These are phyloP conservation scores for Stylosanthes scabra DNA, from an alignment of 331 rosid genomes.

Conservation along the genomic window DNA sequence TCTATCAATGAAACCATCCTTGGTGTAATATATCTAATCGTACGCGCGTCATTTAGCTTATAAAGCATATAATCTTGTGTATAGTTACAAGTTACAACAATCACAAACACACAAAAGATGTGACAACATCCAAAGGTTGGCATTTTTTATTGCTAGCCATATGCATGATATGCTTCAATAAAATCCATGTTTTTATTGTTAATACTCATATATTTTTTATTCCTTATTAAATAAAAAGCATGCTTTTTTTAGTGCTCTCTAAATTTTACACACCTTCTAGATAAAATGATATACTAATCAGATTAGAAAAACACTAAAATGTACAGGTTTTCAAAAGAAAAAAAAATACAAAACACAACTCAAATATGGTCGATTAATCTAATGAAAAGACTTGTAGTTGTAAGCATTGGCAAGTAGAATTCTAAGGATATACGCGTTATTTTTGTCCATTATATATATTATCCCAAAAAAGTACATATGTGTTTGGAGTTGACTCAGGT, in stretches of 20 bases:
- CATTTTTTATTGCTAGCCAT: background rate
- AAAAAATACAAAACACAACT: background rate
- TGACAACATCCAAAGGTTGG: background rate
- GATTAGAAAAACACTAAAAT: background rate
- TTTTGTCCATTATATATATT: background rate
- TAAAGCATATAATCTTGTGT: background rate
- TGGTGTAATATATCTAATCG: too few species aligned
- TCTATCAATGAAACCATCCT: too few species aligned
- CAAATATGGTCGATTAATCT: conserved; percentile 6
- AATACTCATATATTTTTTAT: background rate
- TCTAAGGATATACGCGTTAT: background rate
- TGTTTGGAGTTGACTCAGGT: background rate
- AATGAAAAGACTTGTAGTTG: background rate
- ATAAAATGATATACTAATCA: background rate
- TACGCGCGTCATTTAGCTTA: background rate
- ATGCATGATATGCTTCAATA: background rate
- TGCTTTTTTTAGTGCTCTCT: background rate
- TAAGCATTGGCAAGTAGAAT: background rate
- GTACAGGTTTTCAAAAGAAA: background rate
- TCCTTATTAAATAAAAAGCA: background rate
- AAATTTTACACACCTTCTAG: background rate
- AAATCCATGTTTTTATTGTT: conserved; percentile 9
- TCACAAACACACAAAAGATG: background rate
- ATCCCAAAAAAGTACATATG: background rate
- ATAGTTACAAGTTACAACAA: background rate